Conservation (phyloP, 345 rosid species). For the Capsella bursapastoris region DNA sequence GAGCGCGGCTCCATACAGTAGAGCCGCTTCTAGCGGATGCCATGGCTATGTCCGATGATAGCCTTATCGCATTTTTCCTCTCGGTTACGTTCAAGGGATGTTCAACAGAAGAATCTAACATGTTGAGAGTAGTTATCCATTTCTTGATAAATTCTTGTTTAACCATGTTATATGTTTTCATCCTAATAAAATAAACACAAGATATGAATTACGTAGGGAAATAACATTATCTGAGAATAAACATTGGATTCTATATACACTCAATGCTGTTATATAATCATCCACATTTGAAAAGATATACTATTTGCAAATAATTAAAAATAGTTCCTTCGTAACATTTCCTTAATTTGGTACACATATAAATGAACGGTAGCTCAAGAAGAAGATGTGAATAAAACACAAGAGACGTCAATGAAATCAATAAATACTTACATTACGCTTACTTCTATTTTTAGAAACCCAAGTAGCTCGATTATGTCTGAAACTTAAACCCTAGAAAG, state of each 20-base stretch:
- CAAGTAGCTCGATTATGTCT: slow-evolving; percentile 25
- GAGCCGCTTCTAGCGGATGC: slow-evolving; percentile 67
- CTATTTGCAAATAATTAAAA: background rate
- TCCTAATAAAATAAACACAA: slow-evolving; percentile 7
- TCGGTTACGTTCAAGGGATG: slow-evolving; percentile 54
- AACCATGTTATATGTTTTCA: slow-evolving; percentile 41
- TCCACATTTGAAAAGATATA: too few species aligned
- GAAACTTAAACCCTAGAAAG: slow-evolving; percentile 38
- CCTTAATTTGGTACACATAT: background rate
- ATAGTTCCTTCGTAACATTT: background rate
- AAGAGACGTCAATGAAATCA: slow-evolving; percentile 10
- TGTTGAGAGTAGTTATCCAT: slow-evolving; percentile 66
- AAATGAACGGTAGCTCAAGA: slow-evolving; percentile 5
- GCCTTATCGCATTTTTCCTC: slow-evolving; percentile 71
- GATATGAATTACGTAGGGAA: background rate
- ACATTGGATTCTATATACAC: background rate
- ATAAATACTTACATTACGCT: slow-evolving; percentile 26
- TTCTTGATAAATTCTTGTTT: slow-evolving; percentile 75
- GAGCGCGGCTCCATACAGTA: slow-evolving; percentile 78
- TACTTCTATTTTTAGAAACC: slow-evolving; percentile 10
- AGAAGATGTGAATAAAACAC: background rate
- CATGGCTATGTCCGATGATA: slow-evolving; percentile 84
- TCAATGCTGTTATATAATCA: background rate
- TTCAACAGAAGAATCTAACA: slow-evolving; percentile 47
- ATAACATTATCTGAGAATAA: background rate